phyloP scores from a whole-genome alignment of 805 yeast genomes.

The Ogataea pini region DNA sequence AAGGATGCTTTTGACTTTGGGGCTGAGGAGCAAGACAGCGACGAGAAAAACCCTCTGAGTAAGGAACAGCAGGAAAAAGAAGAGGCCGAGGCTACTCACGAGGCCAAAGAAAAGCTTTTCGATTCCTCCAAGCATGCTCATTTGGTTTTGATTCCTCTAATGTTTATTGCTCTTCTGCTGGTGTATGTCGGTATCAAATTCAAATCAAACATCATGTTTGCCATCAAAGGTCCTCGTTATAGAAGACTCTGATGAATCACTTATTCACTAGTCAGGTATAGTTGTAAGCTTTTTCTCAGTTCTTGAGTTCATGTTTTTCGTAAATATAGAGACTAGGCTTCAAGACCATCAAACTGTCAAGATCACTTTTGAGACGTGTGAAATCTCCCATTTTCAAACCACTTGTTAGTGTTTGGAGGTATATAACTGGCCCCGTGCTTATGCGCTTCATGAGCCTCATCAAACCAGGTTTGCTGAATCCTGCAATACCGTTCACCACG shows the following conservation, averaged over 20 bases:
- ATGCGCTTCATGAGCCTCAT: neutral
- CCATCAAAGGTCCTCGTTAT: conserved; percentile 34
- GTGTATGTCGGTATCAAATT: conserved; percentile 19
- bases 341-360: conserved; percentile 8
- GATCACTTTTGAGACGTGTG: conserved; percentile 10
- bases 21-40: neutral
- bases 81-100: conserved; percentile 8
- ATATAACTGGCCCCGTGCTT: conserved; percentile 12
- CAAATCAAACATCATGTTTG: conserved; percentile 22
- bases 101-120: conserved; percentile 6
- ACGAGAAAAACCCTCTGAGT: neutral
- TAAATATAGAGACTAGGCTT: conserved; percentile 24
- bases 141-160: conserved; percentile 20
- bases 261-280: neutral
- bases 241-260: conserved; percentile 21
- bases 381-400: conserved; percentile 16
- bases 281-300: neutral
- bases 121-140: conserved; percentile 13
- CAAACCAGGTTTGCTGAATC: conserved; percentile 35
- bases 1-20: neutral
- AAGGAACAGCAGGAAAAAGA: neutral
- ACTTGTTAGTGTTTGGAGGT: neutral
- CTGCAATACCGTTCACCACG: conserved; percentile 41
- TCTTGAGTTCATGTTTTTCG: conserved; percentile 12
- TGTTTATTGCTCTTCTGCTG: conserved; percentile 14